These are phyloP conservation scores for Limnomonas spitsbergensis DNA, from an alignment of 139 green algal species.

Conservation along the genomic window DNA sequence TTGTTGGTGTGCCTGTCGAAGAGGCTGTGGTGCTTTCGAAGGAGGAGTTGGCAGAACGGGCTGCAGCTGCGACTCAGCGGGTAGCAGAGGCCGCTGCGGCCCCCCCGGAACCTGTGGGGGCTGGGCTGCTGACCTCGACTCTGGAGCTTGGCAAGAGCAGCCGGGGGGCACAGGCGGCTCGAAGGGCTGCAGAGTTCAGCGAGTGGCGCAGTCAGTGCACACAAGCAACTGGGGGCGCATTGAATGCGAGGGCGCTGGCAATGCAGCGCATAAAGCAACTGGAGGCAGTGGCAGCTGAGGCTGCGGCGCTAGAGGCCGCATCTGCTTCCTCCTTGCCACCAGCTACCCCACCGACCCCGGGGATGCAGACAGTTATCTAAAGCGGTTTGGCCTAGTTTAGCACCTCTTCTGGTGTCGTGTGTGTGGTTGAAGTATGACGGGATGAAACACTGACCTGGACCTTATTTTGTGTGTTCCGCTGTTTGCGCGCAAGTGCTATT, in stretches of 20 bases:
- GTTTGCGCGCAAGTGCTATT: too few relatives aligned
- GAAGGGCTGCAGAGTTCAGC: slow-evolving; percentile 22
- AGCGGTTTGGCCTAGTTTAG: too few relatives aligned
- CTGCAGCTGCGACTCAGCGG: slow-evolving; percentile 12
- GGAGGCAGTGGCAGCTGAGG: background rate
- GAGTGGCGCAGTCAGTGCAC: slow-evolving; percentile 26
- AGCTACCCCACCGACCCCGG: too few relatives aligned
- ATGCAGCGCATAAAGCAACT: slow-evolving; percentile 4
- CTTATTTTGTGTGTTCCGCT: too few relatives aligned
- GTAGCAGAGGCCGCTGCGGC: background rate
- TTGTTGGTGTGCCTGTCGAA: background rate
- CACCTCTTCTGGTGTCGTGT: too few relatives aligned
- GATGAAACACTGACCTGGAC: too few relatives aligned
- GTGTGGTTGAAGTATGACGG: too few relatives aligned
- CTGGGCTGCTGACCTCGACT: background rate
- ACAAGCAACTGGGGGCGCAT: background rate
- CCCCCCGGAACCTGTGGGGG: background rate
- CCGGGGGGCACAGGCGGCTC: slow-evolving; percentile 1
- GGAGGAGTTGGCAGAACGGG: slow-evolving; percentile 11
- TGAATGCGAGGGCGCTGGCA: slow-evolving; percentile 9
- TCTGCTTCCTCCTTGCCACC: too few relatives aligned
- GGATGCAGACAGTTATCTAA: too few relatives aligned
- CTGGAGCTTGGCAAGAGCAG: slow-evolving; percentile 18
- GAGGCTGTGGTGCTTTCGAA: background rate
- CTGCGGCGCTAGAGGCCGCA: background rate